Base-by-base conservation (phyloP, 2,329 filamentous ascomycete genomes). In the Dothistroma septosporum region DNA sequence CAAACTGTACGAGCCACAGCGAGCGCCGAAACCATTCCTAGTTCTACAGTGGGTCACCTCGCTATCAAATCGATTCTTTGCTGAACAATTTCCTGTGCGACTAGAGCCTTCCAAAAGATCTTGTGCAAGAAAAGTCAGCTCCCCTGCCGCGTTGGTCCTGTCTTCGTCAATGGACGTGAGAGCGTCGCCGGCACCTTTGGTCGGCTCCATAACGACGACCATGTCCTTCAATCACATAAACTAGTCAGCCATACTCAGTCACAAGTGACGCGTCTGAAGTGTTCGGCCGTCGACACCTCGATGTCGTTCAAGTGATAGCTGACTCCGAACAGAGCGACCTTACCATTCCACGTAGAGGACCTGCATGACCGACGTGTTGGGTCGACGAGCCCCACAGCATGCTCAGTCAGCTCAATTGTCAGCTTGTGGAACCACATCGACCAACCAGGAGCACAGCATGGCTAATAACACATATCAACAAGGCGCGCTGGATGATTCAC, bases 1-100 rank as follows among this genome's bases (percentile, higher is more conserved):
- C 52, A 54, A 54, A 54, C 52, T 21, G 52, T 33, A 22, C 52
- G 52, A n/a, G n/a, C n/a, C n/a, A n/a, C n/a, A n/a, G n/a, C n/a
- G n/a, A 54, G 37, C 52, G 52, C 52, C 52, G 52, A 54, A 54
- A 37, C 37, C 19, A 54, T 7, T n/a, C 52, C 52, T 37, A 16
- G 50, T 7, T 53, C 16, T n/a, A 31, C 32, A 41, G 52, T 54
- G 52, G 52, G 14, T 41, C 52, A 2, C 28, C 41, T 44, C 3
- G 14, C 41, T 44, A 19, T 19, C 8, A 19, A 44, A 19, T 28
- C 41, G 41, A 44, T 19, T 2, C n/a, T 44, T 28, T 54, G 52
- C 52, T 54, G 52, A 54, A 22, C n/a, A 54, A 54, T 54, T 14
- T 21, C 52, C 11, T n/a, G 14, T n/a, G 14, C 41, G 37, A 24